Evolutionary conservation across 345 rosid species (phyloP).

Genomic region (rapeseed (Brassica napus)): Da-Ae NC_063443.1:16590501-16591000

Average conservation of each 20-base stretch:
- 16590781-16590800: conserved; percentile 95
- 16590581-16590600: conserved; percentile 16
- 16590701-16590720: conserved; percentile 92
- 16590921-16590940: conserved; percentile 29
- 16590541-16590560: conserved; percentile 91
- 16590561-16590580: conserved; percentile 60
- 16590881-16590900: conserved; percentile 99
- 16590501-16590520: conserved; percentile 96
- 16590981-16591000: conserved; percentile 1
- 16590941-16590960: conserved; percentile 18
- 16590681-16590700: conserved; percentile 96
- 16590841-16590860: conserved; percentile 99
- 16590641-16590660: conserved; percentile 24
- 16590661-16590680: conserved; percentile 32
- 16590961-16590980: conserved; percentile 16
- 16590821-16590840: conserved; percentile 75
- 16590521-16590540: conserved; percentile 95
- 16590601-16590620: conserved; percentile 28
- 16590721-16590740: conserved; percentile 94
- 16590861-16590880: conserved; percentile 96
- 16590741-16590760: conserved; percentile 99
- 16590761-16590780: conserved; percentile 77
- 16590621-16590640: not conserved
- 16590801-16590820: conserved; percentile 97
- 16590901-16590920: conserved; percentile 99